Evolutionary conservation across 75 land plant species (phyloP), one percentile per base, ranked within the genome.

Genomic region (Picea sitchensis): DNA sequence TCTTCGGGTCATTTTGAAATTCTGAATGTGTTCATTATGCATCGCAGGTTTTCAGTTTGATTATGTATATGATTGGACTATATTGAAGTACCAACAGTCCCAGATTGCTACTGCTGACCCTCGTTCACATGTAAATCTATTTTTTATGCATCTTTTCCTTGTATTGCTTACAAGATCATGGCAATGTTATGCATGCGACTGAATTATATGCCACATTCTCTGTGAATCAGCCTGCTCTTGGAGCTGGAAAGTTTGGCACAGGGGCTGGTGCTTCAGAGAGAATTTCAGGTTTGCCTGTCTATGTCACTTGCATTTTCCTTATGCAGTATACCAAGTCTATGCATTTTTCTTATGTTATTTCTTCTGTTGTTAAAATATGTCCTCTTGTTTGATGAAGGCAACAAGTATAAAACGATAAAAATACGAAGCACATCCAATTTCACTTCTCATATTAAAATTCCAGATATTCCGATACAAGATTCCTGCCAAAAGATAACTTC

Each of bases 61-160:
- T 72, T 95, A 94, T 86, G 93, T 96, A 3, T 96, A 94, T 83
- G 98, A 96, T 79, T 96, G 98, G 98, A 96, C 99, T n/a, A 81
- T 92, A 31, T 58, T 96, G 84, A 94, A 94, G 80, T 94, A 94
- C 84, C 99, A 96, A 65, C 99, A 92, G 80, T 75, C 94, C 12
- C 96, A 93, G 77, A 83, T 90, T 75, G 68, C 90, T 2, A 81
- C 79, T 79, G 84, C 89, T 75, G 86, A 93, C 58, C 78, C 89
- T 13, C 91, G 94, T 61, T 76, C 86, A 38, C 65, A 87, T 79
- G 94, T 92, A 81, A 84, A 87, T 83, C 76, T 77, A 59, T 8
- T 77, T 26, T 20, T 54, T 62, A 18, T 68, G 14, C 56, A 71
- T 8, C 0, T 71, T 12, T 71, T 71, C 51, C 11, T 26, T 76